phyloP scores from a whole-genome alignment of 192 early-diverging fungal genomes.

The Coemansia pectinata region DNA sequence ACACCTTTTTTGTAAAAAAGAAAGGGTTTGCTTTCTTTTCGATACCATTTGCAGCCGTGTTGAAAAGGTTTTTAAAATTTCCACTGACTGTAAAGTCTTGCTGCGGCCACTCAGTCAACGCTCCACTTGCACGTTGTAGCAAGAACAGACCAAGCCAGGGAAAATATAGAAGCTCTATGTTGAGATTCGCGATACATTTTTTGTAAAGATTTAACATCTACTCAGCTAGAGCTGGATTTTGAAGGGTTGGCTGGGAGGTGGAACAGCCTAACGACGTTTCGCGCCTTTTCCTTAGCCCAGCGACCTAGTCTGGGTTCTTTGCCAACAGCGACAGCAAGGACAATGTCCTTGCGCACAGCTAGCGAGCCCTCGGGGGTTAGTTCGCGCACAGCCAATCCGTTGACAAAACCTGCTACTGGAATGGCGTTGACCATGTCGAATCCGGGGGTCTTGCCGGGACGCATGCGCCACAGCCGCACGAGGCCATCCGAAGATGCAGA shows the following conservation, averaged over 20 bases:
- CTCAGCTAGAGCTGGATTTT: conserved; percentile 4
- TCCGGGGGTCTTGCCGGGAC: conserved; percentile 58
- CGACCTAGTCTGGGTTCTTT: conserved; percentile 90
- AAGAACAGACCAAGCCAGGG: not conserved
- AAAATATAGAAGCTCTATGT: not conserved
- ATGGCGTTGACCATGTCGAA: conserved; percentile 59
- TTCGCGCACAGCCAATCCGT: conserved; percentile 47
- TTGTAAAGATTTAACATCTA: not conserved
- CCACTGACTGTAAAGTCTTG: not conserved
- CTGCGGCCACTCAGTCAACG: not conserved
- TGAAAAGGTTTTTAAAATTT: too few species aligned
- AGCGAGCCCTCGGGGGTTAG: conserved; percentile 11
- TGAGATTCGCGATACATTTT: not conserved
- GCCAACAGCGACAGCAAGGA: conserved; percentile 73
- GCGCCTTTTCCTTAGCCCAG: conserved; percentile 81
- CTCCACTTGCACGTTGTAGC: not conserved
- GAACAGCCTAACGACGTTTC: conserved; percentile 74
- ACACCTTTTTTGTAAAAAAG: not conserved
- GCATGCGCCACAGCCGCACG: conserved; percentile 86
- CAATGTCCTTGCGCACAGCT: conserved; percentile 22
- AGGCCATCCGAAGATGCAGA: conserved; percentile 87
- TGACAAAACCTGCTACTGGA: conserved; percentile 66
- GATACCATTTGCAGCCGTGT: too few species aligned
- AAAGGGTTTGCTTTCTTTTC: too few species aligned
- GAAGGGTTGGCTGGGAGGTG: conserved; percentile 46